phyloP scores from a whole-genome alignment of 1,284 basidiomycete genomes.

The Sporisorium iseilematis-ciliati region DNA sequence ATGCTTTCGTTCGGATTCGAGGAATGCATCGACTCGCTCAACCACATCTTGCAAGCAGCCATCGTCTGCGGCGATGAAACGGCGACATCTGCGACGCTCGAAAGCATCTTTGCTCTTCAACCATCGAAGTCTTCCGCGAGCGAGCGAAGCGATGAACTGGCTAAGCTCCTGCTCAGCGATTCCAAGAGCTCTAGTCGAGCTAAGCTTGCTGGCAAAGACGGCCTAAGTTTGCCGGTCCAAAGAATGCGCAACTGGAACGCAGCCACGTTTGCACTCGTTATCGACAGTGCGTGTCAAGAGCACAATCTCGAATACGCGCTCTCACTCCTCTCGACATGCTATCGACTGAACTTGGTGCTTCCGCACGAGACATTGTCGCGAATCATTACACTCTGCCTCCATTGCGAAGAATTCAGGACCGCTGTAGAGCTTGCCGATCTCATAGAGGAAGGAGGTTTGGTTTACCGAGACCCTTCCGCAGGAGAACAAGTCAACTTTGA shows the following conservation, averaged over 20 bases:
- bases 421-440: constrained; percentile 50
- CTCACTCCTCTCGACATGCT: constrained; percentile 39
- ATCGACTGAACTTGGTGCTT: constrained; percentile 21
- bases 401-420: constrained; percentile 44
- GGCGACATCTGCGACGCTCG: constrained; percentile 22
- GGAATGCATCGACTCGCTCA: constrained; percentile 44
- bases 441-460: constrained; percentile 36
- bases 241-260: constrained; percentile 52
- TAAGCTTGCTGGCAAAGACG: neutral
- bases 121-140: constrained; percentile 4
- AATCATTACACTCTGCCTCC: constrained; percentile 32
- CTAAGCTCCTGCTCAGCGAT: constrained; percentile 13
- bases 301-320: constrained; percentile 57
- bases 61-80: constrained; percentile 32
- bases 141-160: constrained; percentile 14
- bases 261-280: constrained; percentile 45
- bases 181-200: neutral
- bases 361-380: constrained; percentile 24
- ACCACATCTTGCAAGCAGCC: constrained; percentile 47
- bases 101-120: constrained; percentile 24
- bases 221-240: constrained; percentile 16
- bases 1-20: constrained; percentile 39
- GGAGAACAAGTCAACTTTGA: neutral
- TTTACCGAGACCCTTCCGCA: constrained; percentile 8
- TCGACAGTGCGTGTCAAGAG: constrained; percentile 42